Evolutionary conservation across 1,284 basidiomycete species (phyloP), one percentile per base, ranked within the genome.

Genomic region (Ceratobasidium sp.): DNA sequence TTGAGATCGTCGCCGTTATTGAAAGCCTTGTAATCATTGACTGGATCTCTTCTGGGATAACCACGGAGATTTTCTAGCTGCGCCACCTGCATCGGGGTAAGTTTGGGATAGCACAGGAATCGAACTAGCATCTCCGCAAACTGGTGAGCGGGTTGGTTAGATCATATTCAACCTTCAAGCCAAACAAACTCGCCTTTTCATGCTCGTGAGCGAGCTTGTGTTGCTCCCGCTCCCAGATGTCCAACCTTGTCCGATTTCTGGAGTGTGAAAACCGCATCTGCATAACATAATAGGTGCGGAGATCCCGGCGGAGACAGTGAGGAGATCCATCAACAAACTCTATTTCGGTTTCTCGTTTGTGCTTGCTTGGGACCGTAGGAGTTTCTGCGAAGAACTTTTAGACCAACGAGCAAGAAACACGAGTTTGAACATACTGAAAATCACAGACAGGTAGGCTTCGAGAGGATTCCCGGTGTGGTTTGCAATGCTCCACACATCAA

Each of bases 1-100:
- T 39, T 58, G 31, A 58, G 34, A n/a, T 58, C 56, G 16, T 58
- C 56, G 56, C 56, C 56, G n/a, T 58, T 31, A 16, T 58, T 58
- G 56, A 37, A 58, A 8, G n/a, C 9, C 34, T 7, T 58, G 16
- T 58, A 58, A 11, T 37, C 34, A 31, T 37, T 58, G 56, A 5
- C n/a, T 16, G 29, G 8, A 1, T 39, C 31, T 1, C 1, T 5
- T 4, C 31, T 39, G 16, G 19, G 11, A 31, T 37, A 29, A 58
- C 6, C 16, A 58, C 37, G 1, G 29, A 9, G 3, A 14, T 37
- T 39, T 4, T 8, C 13, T 19, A 37, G n/a, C 19, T 58, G 29
- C 4, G 56, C 34, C 11, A n/a, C 19, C 34, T 39, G 56, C 31
- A 58, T 1, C n/a, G 56, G 56, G 0, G 56, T 58, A 6, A 58